These are phyloP conservation scores for Albifimbria verrucaria DNA, from an alignment of 2,329 filamentous ascomycete genomes.

Conservation along the genomic window DNA sequence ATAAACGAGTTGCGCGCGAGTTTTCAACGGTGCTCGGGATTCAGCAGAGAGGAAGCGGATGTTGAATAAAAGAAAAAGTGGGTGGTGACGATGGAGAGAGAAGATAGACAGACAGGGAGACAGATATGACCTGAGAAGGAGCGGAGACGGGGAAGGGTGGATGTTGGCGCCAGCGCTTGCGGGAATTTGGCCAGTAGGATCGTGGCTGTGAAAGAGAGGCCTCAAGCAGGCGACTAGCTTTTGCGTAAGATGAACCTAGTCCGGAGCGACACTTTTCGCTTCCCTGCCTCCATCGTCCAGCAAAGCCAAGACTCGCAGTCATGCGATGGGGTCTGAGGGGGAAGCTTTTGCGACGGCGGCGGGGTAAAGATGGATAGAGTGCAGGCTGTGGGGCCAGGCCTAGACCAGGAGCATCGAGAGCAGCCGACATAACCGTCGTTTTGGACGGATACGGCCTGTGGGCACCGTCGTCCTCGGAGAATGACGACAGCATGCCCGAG, in stretches of 20 bases:
- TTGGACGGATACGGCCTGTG: background rate
- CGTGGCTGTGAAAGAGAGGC: slow-evolving; percentile 5
- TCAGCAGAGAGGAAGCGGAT: too few relatives aligned
- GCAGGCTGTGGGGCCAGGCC: background rate
- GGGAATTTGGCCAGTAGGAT: slow-evolving; percentile 1
- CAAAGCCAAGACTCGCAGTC: background rate
- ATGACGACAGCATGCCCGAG: background rate
- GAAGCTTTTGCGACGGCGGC: background rate
- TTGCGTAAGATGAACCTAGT: too few relatives aligned
- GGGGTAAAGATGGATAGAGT: slow-evolving; percentile 1
- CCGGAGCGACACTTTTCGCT: background rate
- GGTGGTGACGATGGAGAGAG: background rate
- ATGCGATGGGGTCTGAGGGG: background rate
- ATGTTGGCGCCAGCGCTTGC: background rate
- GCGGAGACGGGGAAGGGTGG: background rate
- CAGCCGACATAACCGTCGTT: background rate
- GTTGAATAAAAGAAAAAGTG: background rate
- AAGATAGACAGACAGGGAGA: background rate
- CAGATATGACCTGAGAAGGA: background rate
- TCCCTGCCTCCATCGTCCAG: background rate
- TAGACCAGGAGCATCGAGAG: too few relatives aligned
- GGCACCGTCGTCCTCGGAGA: background rate
- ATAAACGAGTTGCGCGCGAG: too few relatives aligned
- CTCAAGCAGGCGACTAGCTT: background rate
- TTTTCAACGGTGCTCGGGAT: too few relatives aligned